These are phyloP conservation scores for Diaporthe caulivora DNA, from an alignment of 2,329 filamentous ascomycete species.

Conservation along the genomic window DNA sequence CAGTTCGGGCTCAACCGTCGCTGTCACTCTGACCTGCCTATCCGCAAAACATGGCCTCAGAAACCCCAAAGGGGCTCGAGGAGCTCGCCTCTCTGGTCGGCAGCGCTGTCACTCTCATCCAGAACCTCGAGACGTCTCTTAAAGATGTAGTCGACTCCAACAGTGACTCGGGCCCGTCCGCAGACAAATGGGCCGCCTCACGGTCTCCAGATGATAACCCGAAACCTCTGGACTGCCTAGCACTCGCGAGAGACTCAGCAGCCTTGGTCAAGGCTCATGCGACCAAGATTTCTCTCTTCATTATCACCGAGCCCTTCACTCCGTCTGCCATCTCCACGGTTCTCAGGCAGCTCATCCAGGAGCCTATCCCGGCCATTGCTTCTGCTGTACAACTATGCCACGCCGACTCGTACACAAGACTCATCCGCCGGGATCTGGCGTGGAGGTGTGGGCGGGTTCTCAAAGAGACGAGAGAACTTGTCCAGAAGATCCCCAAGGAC, in stretches of 20 bases:
- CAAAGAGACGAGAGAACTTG: constrained; percentile 70
- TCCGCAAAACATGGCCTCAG: constrained; percentile 18
- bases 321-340: constrained; percentile 79
- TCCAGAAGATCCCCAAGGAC: constrained; percentile 70
- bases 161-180: constrained; percentile 33
- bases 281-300: constrained; percentile 88
- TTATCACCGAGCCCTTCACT: constrained; percentile 89
- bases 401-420: constrained; percentile 70
- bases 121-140: constrained; percentile 38
- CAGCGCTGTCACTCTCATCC: constrained; percentile 44
- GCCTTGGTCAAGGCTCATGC: constrained; percentile 83
- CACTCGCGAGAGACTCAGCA: constrained; percentile 78
- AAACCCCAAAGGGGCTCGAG: constrained; percentile 39
- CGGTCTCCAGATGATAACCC: constrained; percentile 37
- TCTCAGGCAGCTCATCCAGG: constrained; percentile 77
- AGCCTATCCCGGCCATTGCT: constrained; percentile 80
- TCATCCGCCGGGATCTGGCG: constrained; percentile 74
- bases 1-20: neutral
- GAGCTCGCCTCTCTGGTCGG: constrained; percentile 42
- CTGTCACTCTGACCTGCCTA: neutral
- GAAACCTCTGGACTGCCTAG: constrained; percentile 66
- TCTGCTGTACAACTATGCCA: constrained; percentile 77
- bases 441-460: constrained; percentile 71
- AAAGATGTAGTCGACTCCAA: constrained; percentile 38
- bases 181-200: constrained; percentile 36